These are phyloP conservation scores for Boletus subcaerulescens DNA, from an alignment of 768 basidiomycete species.

Conservation along the genomic window DNA sequence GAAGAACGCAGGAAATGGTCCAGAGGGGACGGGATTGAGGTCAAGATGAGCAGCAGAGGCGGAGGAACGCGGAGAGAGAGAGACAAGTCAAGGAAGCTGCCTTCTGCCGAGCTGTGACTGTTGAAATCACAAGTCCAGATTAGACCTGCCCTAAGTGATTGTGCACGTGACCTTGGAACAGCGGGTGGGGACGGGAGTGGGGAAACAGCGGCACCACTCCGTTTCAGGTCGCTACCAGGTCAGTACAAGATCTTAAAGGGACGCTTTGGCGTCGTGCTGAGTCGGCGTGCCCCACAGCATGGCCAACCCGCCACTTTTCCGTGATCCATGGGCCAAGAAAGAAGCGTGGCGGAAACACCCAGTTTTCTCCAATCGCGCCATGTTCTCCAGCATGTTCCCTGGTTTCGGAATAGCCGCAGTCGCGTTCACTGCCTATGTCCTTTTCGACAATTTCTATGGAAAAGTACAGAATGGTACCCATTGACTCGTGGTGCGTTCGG, in stretches of 20 bases:
- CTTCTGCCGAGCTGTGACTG: constrained; percentile 20
- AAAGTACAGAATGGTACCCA: constrained; percentile 34
- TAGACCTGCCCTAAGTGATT: constrained; percentile 55
- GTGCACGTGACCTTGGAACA: constrained; percentile 23
- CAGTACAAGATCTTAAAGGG: background rate
- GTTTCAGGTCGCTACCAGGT: constrained; percentile 21
- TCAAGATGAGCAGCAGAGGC: constrained; percentile 9
- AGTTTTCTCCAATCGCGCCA: constrained; percentile 81
- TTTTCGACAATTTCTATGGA: constrained; percentile 70
- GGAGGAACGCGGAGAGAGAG: constrained; percentile 30
- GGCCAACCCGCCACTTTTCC: constrained; percentile 69
- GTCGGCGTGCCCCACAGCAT: constrained; percentile 35
- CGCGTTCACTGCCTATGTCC: constrained; percentile 88
- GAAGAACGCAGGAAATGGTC: constrained; percentile 8
- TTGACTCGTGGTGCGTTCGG: constrained; percentile 11
- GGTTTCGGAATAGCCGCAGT: constrained; percentile 92
- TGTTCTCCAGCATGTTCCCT: constrained; percentile 90
- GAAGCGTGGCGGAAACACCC: constrained; percentile 91
- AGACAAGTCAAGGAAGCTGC: constrained; percentile 31
- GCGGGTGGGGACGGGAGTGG: background rate
- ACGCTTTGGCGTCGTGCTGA: constrained; percentile 10
- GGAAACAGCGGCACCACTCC: background rate
- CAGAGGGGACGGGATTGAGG: background rate
- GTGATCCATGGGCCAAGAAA: constrained; percentile 92
- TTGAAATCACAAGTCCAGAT: constrained; percentile 39